These are phyloP conservation scores for Glycine latifolia DNA, from an alignment of 306 rosid genomes.

Conservation along the genomic window DNA sequence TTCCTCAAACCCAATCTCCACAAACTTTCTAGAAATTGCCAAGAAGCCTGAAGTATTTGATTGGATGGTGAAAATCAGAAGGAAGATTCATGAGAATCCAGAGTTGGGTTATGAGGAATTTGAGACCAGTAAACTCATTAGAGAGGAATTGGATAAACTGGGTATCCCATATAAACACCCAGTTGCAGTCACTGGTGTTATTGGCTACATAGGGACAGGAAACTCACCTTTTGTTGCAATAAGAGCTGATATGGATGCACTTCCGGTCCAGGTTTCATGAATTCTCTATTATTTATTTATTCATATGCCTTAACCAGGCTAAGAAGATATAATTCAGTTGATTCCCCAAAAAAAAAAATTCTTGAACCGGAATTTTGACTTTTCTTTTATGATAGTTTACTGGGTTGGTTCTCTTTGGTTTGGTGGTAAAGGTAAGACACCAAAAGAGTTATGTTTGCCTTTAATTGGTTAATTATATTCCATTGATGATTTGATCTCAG, in stretches of 20 bases:
- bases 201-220: constrained; percentile 73
- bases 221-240: constrained; percentile 78
- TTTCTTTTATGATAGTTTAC: not conserved
- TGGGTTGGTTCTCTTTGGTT: not conserved
- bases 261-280: constrained; percentile 64
- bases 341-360: too few relatives aligned
- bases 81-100: constrained; percentile 78
- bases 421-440: not conserved
- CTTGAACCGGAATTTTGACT: not conserved
- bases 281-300: not conserved
- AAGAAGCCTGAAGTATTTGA: constrained; percentile 57
- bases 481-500: constrained; percentile 40
- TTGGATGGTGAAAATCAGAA: constrained; percentile 84
- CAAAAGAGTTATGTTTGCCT: not conserved
- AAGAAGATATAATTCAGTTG: too few relatives aligned
- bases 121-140: constrained; percentile 72
- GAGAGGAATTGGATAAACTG: constrained; percentile 68
- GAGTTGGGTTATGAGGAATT: constrained; percentile 79
- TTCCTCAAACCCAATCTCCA: not conserved
- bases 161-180: constrained; percentile 67
- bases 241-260: constrained; percentile 93
- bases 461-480: not conserved
- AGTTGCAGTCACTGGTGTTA: constrained; percentile 68
- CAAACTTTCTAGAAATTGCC: constrained; percentile 56
- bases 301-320: not conserved